Evolutionary conservation across 2,329 filamentous ascomycete genomes (phyloP).

Genomic region (Colletotrichum truncatum): DNA sequence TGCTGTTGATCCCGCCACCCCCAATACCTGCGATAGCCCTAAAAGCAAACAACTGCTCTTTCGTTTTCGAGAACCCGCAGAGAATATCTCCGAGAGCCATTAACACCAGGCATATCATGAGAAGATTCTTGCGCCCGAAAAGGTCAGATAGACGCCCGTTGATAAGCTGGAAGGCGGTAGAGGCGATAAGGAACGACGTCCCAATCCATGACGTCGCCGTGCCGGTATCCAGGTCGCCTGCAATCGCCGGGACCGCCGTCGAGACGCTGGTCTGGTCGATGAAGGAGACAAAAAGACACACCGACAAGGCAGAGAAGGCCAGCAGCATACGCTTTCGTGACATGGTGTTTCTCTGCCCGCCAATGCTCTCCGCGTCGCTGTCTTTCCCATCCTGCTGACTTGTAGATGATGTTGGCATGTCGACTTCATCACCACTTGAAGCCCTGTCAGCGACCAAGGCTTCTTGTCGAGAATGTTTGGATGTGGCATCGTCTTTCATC

Average conservation of each 20-base stretch:
- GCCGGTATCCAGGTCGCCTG: conserved; percentile 39
- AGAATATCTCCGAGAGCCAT: conserved; percentile 41
- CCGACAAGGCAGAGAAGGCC: conserved; percentile 38
- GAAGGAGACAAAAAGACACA: conserved; percentile 44
- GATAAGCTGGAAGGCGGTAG: conserved; percentile 45
- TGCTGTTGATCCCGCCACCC: conserved; percentile 43
- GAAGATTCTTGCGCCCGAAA: conserved; percentile 44
- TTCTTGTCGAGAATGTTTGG: too few relatives aligned
- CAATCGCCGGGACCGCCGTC: conserved; percentile 47
- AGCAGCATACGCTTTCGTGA: conserved; percentile 41
- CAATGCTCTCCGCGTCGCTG: conserved; percentile 35
- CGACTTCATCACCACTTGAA: conserved; percentile 11
- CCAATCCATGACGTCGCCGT: conserved; percentile 45
- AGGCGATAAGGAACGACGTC: conserved; percentile 47
- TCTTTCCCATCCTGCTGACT: background rate
- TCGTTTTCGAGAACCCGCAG: conserved; percentile 42
- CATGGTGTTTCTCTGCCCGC: conserved; percentile 44
- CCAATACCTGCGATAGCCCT: conserved; percentile 45
- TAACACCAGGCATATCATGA: conserved; percentile 39
- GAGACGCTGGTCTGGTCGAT: conserved; percentile 47
- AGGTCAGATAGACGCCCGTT: conserved; percentile 46
- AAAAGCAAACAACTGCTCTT: conserved; percentile 44
- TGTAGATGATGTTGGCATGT: background rate
- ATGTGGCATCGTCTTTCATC: conserved; percentile 15
- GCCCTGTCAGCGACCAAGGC: background rate